These are phyloP conservation scores for Boletellus emodensis DNA, from an alignment of 768 basidiomycete species.

Conservation along the genomic window DNA sequence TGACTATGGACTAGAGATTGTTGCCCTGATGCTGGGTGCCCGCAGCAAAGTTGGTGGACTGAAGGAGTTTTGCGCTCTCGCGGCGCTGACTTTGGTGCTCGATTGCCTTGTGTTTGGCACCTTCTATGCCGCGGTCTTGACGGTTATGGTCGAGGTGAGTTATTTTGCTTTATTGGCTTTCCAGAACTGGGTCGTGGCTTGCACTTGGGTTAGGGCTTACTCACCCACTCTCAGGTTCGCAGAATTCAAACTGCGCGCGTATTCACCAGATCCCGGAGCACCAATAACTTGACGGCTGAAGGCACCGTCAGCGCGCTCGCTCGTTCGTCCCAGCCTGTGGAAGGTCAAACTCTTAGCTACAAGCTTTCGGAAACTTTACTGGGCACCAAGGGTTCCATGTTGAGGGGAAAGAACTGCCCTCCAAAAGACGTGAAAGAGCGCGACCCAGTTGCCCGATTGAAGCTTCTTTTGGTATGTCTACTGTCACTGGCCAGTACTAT, in stretches of 20 bases:
- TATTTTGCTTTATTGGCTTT: constrained; percentile 15
- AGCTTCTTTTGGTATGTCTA: constrained; percentile 71
- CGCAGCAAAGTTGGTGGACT: constrained; percentile 84
- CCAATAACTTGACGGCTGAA: constrained; percentile 25
- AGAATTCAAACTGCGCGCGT: constrained; percentile 63
- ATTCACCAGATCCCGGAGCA: constrained; percentile 38
- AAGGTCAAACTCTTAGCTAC: constrained; percentile 15
- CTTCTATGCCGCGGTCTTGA: constrained; percentile 83
- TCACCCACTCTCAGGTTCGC: constrained; percentile 48
- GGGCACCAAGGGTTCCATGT: constrained; percentile 50
- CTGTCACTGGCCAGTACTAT: neutral
- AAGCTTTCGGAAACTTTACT: constrained; percentile 32
- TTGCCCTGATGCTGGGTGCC: constrained; percentile 83
- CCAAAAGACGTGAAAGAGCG: constrained; percentile 48
- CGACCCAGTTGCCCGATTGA: constrained; percentile 83
- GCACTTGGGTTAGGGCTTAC: constrained; percentile 11
- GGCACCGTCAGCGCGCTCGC: constrained; percentile 30
- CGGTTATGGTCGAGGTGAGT: constrained; percentile 92
- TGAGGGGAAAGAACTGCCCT: constrained; percentile 40
- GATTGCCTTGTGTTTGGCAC: constrained; percentile 89
- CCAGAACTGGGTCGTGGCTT: neutral
- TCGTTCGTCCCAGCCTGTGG: constrained; percentile 21
- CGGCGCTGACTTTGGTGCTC: constrained; percentile 78
- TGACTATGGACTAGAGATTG: constrained; percentile 91
- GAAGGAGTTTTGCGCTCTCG: constrained; percentile 91